phyloP scores from a whole-genome alignment of 1,284 basidiomycete species.

The Pholiota adiposa region DNA sequence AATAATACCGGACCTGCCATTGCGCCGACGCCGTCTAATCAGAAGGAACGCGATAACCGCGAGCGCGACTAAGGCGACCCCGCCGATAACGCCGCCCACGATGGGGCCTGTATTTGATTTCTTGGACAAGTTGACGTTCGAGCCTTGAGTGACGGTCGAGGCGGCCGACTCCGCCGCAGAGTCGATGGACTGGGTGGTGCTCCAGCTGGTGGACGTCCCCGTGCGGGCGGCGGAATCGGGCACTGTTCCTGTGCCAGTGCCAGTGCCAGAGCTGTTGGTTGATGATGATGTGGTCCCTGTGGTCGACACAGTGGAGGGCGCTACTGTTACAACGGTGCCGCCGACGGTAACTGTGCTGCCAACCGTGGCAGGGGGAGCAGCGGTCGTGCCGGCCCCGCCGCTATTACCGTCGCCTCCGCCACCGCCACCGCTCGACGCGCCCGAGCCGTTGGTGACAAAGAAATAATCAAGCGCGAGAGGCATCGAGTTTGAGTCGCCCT shows the following conservation, averaged over 20 bases:
- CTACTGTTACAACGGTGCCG: background rate
- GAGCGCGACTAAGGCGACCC: background rate
- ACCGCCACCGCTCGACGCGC: background rate
- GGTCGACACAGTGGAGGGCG: background rate
- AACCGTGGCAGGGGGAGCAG: background rate
- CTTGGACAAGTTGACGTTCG: background rate
- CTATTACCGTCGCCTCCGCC: background rate
- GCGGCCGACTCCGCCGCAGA: background rate
- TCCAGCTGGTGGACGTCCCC: background rate
- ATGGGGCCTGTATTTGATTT: background rate
- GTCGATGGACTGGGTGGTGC: background rate
- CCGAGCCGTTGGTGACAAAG: background rate
- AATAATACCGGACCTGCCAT: background rate
- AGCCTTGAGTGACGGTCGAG: background rate
- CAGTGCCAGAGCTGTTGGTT: background rate
- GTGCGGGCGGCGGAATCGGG: background rate
- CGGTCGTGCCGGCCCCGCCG: background rate
- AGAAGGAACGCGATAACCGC: background rate
- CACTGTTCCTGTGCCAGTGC: background rate
- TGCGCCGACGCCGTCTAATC: background rate
- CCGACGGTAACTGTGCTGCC: background rate
- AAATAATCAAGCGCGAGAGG: background rate
- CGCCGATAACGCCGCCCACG: background rate
- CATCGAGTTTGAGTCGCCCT: background rate
- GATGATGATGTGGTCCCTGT: background rate